A percentile compares a stretch with the other conserved stretches of the same genome.
These are phyloP conservation scores for Marasmius tenuissimus DNA, from an alignment of 1,284 basidiomycete species.

Conservation along the genomic window DNA sequence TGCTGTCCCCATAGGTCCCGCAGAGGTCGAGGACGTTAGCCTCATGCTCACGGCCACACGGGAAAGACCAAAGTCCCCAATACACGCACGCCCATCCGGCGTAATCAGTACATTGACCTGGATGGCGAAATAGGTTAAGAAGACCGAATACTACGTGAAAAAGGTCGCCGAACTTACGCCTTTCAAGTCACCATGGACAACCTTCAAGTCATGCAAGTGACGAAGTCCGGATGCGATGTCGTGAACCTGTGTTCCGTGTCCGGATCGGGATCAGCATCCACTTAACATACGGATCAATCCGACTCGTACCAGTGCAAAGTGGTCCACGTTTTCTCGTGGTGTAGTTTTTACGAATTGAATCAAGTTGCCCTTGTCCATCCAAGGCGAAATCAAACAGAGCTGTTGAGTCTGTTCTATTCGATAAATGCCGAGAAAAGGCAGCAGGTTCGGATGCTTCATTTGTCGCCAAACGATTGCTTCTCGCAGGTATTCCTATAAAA, in stretches of 20 bases:
- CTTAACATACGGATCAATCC: not conserved
- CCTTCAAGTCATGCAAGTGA: not conserved
- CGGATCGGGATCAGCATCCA: not conserved
- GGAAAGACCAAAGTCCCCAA: not conserved
- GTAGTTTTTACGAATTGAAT: constrained; percentile 20
- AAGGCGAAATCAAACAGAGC: constrained; percentile 21
- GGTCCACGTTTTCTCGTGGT: constrained; percentile 16
- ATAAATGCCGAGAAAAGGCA: not conserved
- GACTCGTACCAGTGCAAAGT: constrained; percentile 21
- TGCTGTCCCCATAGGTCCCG: not conserved
- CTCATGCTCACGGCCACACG: not conserved
- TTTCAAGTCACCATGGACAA: not conserved
- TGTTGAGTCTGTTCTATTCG: not conserved
- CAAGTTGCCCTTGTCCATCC: constrained; percentile 35
- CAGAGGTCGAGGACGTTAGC: not conserved
- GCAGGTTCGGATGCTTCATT: not conserved
- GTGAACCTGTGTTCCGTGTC: constrained; percentile 20
- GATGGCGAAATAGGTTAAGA: too few species aligned
- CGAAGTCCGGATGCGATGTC: not conserved
- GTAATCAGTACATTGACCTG: not conserved
- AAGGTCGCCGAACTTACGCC: not conserved
- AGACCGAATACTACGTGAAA: too few species aligned
- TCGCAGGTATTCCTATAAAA: not conserved
- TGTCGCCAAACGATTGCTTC: constrained; percentile 1
- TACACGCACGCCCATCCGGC: not conserved